phyloP scores from a whole-genome alignment of 345 rosid genomes.

The Eucalyptus globulus region DNA sequence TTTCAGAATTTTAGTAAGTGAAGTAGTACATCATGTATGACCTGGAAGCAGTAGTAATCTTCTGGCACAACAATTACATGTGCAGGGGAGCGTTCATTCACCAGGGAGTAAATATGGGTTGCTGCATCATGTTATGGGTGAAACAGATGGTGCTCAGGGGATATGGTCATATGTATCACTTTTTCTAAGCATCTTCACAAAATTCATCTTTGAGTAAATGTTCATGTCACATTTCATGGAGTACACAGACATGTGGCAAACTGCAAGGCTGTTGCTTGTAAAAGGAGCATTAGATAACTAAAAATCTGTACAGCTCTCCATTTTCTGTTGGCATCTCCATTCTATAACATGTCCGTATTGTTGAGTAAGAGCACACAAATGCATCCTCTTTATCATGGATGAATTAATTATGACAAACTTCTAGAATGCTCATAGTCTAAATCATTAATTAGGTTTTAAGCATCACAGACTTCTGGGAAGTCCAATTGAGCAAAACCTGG shows the following conservation, averaged over 20 bases:
- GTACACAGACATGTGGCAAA: not conserved
- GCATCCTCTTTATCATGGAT: not conserved
- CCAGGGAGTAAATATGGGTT: conserved; percentile 80
- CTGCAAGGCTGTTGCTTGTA: not conserved
- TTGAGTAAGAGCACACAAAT: not conserved
- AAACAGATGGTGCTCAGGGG: conserved; percentile 53
- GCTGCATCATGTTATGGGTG: conserved; percentile 81
- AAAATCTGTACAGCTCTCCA: not conserved
- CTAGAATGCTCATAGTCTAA: not conserved
- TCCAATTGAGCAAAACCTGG: not conserved
- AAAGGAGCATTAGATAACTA: not conserved
- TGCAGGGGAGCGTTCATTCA: conserved; percentile 43
- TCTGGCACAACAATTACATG: not conserved
- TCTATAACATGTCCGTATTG: not conserved
- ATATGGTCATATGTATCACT: conserved; percentile 54
- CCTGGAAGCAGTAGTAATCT: not conserved
- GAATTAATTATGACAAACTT: not conserved
- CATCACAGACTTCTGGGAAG: not conserved
- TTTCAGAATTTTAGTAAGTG: not conserved
- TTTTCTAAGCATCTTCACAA: not conserved
- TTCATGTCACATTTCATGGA: not conserved
- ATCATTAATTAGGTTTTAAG: not conserved
- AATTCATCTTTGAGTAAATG: not conserved
- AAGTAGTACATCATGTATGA: not conserved
- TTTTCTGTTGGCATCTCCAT: not conserved